Evolutionary conservation across 768 basidiomycete species (phyloP), one percentile per base, ranked within the genome.

Genomic region (Russula dissimulans): DNA sequence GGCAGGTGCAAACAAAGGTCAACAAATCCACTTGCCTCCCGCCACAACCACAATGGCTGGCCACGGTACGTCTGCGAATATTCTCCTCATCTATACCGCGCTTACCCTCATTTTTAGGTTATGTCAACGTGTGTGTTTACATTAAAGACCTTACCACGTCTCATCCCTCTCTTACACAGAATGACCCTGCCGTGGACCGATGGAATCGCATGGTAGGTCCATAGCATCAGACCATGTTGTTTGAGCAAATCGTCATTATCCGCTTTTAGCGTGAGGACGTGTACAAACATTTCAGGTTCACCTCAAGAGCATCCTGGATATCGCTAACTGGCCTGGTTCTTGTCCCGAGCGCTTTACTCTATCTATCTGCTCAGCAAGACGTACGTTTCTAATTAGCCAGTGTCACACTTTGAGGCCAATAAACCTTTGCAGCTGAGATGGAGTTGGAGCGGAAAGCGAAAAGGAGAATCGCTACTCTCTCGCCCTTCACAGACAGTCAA

Each of bases 201-300:
- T 86, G 82, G 82, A 77, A 77, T 57, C 67, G 68, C 31, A 84
- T 85, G 84, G 84, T 84, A 54, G n/a, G 69, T 56, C 22, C 62
- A 55, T 56, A 6, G 43, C 44, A 38, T 52, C 43, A 51, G 15
- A 38, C 10, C 8, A 10, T 18, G 54, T 15, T 26, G 22, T 26
- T 26, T 18, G 42, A 59, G 57, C 39, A 54, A 59, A 32, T 59
- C 58, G 49, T 60, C 17, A 32, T 48, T 6, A 49, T 51, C 38
- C 9, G 12, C 18, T 45, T 32, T 3, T 26, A 94, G 91, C 85
- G 92, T 44, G 91, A 94, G 71, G 79, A 84, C 63, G 88, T 83
- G n/a, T 91, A 92, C 73, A 77, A 86, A 69, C 79, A 84, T 69
- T 95, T 94, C 72, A 81, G 81, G 42, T 92, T 90, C 78, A 95